A percentile compares a stretch with the other conserved stretches of the same genome.
Evolutionary conservation across 306 rosid genomes (phyloP).

Genomic region (Sechiopsis laciniata): DNA sequence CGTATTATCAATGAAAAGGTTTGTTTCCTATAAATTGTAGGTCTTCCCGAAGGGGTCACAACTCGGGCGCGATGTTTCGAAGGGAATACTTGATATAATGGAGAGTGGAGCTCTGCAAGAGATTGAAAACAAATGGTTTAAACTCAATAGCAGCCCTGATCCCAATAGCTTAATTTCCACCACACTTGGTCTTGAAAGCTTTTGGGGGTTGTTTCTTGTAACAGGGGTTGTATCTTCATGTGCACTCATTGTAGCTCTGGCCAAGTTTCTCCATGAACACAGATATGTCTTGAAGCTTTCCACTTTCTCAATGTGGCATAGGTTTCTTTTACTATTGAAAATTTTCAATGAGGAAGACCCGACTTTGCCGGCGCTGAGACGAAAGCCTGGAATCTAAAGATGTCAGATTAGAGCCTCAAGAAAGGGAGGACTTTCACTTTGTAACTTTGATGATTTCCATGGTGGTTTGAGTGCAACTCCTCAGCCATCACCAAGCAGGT

Average conservation of each 20-base stretch:
- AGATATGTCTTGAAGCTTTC: slow-evolving; percentile 25
- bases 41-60: slow-evolving; percentile 46
- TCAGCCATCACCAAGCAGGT: slow-evolving; percentile 15
- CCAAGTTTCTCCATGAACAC: slow-evolving; percentile 34
- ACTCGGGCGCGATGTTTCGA: slow-evolving; percentile 52
- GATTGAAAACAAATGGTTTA: slow-evolving; percentile 55
- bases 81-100: slow-evolving; percentile 47
- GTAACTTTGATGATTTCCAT: slow-evolving; percentile 11
- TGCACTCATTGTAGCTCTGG: slow-evolving; percentile 33
- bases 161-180: slow-evolving; percentile 29
- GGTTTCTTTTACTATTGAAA: slow-evolving; percentile 22
- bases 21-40: slow-evolving; percentile 18
- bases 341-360: slow-evolving; percentile 27
- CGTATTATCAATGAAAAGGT: no score
- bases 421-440: slow-evolving; percentile 10
- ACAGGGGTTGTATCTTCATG: slow-evolving; percentile 34
- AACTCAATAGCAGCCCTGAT: slow-evolving; percentile 24
- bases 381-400: background rate
- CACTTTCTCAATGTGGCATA: slow-evolving; percentile 33
- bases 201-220: slow-evolving; percentile 58
- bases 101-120: slow-evolving; percentile 51
- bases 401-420: background rate
- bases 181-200: slow-evolving; percentile 49
- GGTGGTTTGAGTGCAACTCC: background rate
- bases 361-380: slow-evolving; percentile 21